Conservation (phyloP, 2,329 filamentous ascomycete genomes). For the Trichothecium sympodiale region DNA sequence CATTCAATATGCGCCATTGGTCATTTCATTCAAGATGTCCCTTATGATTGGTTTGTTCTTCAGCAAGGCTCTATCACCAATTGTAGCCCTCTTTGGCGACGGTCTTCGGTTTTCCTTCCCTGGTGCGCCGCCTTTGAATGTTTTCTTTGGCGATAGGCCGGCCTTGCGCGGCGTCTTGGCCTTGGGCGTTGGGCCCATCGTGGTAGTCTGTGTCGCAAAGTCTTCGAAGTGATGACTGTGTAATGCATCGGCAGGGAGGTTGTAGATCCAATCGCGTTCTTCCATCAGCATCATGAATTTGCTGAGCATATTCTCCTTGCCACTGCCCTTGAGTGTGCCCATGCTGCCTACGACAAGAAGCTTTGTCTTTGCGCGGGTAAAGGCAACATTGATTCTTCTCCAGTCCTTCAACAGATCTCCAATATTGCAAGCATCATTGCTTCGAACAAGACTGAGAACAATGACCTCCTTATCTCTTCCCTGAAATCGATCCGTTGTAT, state of each 20-base stretch:
- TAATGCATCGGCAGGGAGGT: conserved; percentile 54
- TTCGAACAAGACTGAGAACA: conserved; percentile 76
- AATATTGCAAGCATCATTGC: conserved; percentile 72
- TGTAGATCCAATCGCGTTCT: conserved; percentile 64
- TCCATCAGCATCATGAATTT: conserved; percentile 72
- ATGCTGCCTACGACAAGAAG: conserved; percentile 78
- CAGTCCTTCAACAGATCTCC: conserved; percentile 87
- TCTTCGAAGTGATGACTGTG: conserved; percentile 60
- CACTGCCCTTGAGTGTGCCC: conserved; percentile 64
- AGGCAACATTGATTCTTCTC: conserved; percentile 88
- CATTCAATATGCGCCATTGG: conserved; percentile 27
- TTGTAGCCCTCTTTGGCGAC: conserved; percentile 43
- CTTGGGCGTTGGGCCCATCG: conserved; percentile 16
- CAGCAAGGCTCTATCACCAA: conserved; percentile 51
- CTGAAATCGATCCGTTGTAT: conserved; percentile 95
- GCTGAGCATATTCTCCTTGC: conserved; percentile 63
- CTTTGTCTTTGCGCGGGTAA: conserved; percentile 88
- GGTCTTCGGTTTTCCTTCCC: conserved; percentile 35
- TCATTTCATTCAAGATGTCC: conserved; percentile 68
- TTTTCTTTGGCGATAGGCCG: conserved; percentile 7
- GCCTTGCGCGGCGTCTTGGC: conserved; percentile 17
- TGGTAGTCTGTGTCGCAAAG: conserved; percentile 34
- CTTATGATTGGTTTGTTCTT: conserved; percentile 58
- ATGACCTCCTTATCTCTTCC: conserved; percentile 92
- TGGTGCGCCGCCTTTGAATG: conserved; percentile 4